Conservation (phyloP, 2,329 filamentous ascomycete species). For the Rutstroemia sp. region DNA sequence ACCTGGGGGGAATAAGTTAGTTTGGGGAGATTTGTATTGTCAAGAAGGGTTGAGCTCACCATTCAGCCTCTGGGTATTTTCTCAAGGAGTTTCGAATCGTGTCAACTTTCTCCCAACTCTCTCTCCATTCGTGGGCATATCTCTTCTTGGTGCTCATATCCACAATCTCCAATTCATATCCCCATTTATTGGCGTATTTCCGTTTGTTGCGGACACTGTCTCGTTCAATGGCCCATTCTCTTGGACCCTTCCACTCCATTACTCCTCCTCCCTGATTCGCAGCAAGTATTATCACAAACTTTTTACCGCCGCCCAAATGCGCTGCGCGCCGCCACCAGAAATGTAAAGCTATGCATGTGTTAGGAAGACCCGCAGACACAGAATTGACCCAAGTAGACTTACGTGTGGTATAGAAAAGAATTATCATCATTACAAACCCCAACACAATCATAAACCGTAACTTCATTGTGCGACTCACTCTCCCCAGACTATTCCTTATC, state of each 20-base stretch:
- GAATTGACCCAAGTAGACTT: slow-evolving; percentile 51
- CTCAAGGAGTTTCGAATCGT: slow-evolving; percentile 79
- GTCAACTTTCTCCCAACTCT: slow-evolving; percentile 99
- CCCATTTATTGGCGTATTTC: slow-evolving; percentile 79
- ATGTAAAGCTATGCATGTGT: slow-evolving; percentile 23
- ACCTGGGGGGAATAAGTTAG: slow-evolving; percentile 52
- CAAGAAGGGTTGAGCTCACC: slow-evolving; percentile 45
- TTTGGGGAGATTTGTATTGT: neutral
- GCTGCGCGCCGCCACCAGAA: slow-evolving; percentile 64
- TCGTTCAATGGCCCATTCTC: slow-evolving; percentile 96
- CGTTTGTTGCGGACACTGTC: slow-evolving; percentile 95
- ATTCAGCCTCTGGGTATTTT: slow-evolving; percentile 94
- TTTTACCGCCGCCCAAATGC: slow-evolving; percentile 74
- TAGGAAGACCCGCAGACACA: too few species aligned
- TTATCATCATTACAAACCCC: slow-evolving; percentile 51
- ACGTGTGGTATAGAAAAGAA: slow-evolving; percentile 68
- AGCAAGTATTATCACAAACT: slow-evolving; percentile 86
- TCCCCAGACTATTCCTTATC: slow-evolving; percentile 38
- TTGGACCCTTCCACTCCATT: slow-evolving; percentile 97
- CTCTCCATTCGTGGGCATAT: slow-evolving; percentile 97
- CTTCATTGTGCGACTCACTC: slow-evolving; percentile 58
- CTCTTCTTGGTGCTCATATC: slow-evolving; percentile 99
- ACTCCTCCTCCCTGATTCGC: slow-evolving; percentile 94
- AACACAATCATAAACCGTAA: slow-evolving; percentile 53
- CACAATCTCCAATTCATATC: slow-evolving; percentile 91